Evolutionary conservation across 192 early-diverging fungal species (phyloP), one percentile per base, ranked within the genome.

Genomic region (Coemansia sp.): DNA sequence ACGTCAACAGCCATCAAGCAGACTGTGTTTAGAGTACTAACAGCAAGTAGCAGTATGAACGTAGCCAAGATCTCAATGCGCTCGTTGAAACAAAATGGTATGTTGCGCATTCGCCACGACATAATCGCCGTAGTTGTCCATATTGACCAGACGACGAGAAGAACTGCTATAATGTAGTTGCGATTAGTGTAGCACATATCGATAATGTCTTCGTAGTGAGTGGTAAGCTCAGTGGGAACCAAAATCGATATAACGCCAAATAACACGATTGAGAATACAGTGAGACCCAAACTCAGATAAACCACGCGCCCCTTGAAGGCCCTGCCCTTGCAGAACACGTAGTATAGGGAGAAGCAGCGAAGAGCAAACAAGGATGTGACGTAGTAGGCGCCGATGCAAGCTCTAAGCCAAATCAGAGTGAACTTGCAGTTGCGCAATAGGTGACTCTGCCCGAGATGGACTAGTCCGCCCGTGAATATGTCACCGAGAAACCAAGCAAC

Each of bases 51-150:
- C 0, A 82, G 34, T 2, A 66, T n/a, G 66, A 77, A 77, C 0
- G 62, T 31, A 9, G 68, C 41, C 2, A 59, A 15, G 10, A 77
- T 64, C 15, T 82, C 80, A 0, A 63, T 29, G 0, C 62, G 53
- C 38, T 82, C 80, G 63, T 77, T 82, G 27, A 82, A 82, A 37
- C 68, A 74, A 59, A 82, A 82, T 3, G 75, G 66, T 0, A 82
- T 58, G 15, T 74, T 71, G 57, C 80, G 80, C 66, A 82, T 63
- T 5, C 48, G 14, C 80, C 80, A 82, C 19, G 23, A 68, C 69
- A 82, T 82, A 3, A 61, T 19, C 8, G 69, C 72, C 2, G 67
- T 76, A 15, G 46, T 69, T 0, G 38, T 15, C 75, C 72, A 77
- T 17, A 75, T 77, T 1, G 58, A 38, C 75, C 80, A 82, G 15